Base-by-base conservation (phyloP, 495 filamentous ascomycete genomes). In the Penicillium mononematosum region DNA sequence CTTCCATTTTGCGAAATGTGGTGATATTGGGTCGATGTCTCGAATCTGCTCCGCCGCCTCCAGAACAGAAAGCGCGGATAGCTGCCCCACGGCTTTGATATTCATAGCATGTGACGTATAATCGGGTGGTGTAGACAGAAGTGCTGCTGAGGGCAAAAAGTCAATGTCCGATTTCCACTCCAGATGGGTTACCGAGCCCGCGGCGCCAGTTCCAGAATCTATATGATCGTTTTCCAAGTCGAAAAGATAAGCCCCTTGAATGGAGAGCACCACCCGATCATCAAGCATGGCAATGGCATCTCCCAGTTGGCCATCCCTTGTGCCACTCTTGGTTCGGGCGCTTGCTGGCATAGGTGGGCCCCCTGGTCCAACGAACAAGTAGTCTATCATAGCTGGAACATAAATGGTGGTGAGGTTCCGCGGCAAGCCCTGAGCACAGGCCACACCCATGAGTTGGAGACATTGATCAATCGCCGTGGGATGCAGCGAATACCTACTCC, bases 381-480 rank as follows among this genome's bases (percentile, higher is more conserved):
- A 16, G 6, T 59, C 32, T 31, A 59, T 55, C 19, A 41, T 29
- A 8, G 56, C 43, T 3, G 42, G 34, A 7, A 44, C 22, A 31
- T 45, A 47, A 19, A 61, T 38, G 65, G 64, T 31, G 67, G 67
- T 32, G 63, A 58, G 1, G 64, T 39, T 0, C 66, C 72, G 22
- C 62, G 58, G 1, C 55, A 60, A 17, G 31, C 47, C 32, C 19
- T 43, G 27, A 12, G 41, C 45, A 22, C 29, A 27, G 2, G 79
- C 76, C 6, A 71, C 63, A 12, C 64, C 64, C 29, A 70, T 44
- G 1, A 75, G 54, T 48, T 80, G 76, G 14, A 82, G 50, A 44
- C 68, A 72, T 5, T 62, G 62, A 46, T 81, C 79, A 24, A 81
- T 76, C 8, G 60, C 58, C 12, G 64, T 60, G 1, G 79, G 76